Base-by-base conservation (phyloP, 2,329 filamentous ascomycete genomes). In the Lecanosticta acicola region DNA sequence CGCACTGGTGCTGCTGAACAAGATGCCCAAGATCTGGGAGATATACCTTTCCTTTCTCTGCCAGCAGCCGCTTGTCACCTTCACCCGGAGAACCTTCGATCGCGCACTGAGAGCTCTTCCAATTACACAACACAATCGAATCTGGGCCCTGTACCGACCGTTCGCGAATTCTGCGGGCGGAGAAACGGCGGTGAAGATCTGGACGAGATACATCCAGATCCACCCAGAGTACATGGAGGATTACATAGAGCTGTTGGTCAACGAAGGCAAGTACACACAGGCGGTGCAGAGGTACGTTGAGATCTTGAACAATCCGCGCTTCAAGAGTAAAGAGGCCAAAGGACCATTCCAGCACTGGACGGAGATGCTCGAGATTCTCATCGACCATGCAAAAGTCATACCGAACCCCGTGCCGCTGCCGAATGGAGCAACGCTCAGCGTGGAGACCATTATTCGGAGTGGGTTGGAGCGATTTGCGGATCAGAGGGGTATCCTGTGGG, bases 21-120 rank as follows among this genome's bases (percentile, higher is more conserved):
- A 98, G 71, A 98, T 98, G 93, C 93, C 94, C 18, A 80, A 82
- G 56, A 93, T 98, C 64, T 98, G 93, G 94, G 90, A 96, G 66
- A 87, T 97, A 82, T 98, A 96, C 66, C 81, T 98, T 51, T 79
- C 79, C 39, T 97, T 98, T 63, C 75, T 98, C 47, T 81, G 91
- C 64, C 81, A 86, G 61, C 93, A 98, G 66, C 93, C 93, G n/a
- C 73, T 94, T 43, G 82, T 98, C 50, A 96, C 91, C 5, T 76
- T 82, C 46, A 94, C 88, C 19, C 81, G 93, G 48, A 82, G 83
- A 54, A 87, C 87, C 1, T 98, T 98, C 69, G 91, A 98, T 69
- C 83, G 89, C 48, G 90, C 93, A 10, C 76, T 98, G 37, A 83
- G 91, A 53, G 91, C 94, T 4, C 76, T 98, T 33, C 93, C 94